phyloP scores from a whole-genome alignment of 2,329 filamentous ascomycete genomes.

The Penicillium capsulatum region DNA sequence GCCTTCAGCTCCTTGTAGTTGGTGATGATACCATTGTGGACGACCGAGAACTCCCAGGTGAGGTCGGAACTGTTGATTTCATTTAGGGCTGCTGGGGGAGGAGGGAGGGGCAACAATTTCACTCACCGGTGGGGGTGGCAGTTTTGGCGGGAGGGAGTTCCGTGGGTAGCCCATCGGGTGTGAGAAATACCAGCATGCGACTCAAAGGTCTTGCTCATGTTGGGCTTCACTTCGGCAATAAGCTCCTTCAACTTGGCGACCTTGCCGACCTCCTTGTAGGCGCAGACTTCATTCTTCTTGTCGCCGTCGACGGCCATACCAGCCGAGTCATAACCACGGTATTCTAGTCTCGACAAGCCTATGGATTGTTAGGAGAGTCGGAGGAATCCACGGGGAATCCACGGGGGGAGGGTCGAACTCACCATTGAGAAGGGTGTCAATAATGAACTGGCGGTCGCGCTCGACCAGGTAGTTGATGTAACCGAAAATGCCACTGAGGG shows the following conservation, averaged over 20 bases:
- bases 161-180: slow-evolving; percentile 98
- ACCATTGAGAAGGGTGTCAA: slow-evolving; percentile 96
- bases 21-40: slow-evolving; percentile 99
- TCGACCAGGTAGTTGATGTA: slow-evolving; percentile 99
- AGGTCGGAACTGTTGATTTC: slow-evolving; percentile 68
- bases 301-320: slow-evolving; percentile 94
- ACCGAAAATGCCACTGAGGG: slow-evolving; percentile 57
- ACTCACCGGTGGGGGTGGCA: slow-evolving; percentile 96
- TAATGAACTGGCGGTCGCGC: slow-evolving; percentile 94
- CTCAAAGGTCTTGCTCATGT: slow-evolving; percentile 90
- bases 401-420: slow-evolving; percentile 22
- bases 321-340: slow-evolving; percentile 97
- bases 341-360: slow-evolving; percentile 95
- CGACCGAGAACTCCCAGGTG: slow-evolving; percentile 92
- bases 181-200: slow-evolving; percentile 98
- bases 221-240: slow-evolving; percentile 76
- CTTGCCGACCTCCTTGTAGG: slow-evolving; percentile 99
- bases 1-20: slow-evolving; percentile 99
- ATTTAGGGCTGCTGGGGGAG: slow-evolving; percentile 1
- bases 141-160: slow-evolving; percentile 86
- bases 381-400: no score
- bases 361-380: slow-evolving; percentile 7
- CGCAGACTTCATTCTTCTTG: slow-evolving; percentile 96
- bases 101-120: background rate
- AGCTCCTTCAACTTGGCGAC: slow-evolving; percentile 93